Conservation (phyloP, 176 grass and related monocot species). For the Alopecurus myosuroides region DNA sequence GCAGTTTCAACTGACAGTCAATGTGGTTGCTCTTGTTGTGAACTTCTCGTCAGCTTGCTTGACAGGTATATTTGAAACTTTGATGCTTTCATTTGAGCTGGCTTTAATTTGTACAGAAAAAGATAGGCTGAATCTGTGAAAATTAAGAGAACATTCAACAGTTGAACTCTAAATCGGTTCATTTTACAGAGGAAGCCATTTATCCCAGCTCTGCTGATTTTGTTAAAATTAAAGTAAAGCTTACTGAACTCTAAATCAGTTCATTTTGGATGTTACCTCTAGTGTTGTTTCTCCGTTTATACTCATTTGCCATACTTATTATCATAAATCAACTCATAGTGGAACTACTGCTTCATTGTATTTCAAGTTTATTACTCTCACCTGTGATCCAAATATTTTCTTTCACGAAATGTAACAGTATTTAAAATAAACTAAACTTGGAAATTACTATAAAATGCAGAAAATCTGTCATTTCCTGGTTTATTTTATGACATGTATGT, state of each 20-base stretch:
- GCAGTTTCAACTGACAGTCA: slow-evolving; percentile 96
- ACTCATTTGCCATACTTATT: not conserved
- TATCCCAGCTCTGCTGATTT: not conserved
- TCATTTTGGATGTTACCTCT: not conserved
- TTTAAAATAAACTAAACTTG: not conserved
- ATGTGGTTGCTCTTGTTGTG: slow-evolving; percentile 89
- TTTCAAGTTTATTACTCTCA: not conserved
- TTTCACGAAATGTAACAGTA: not conserved
- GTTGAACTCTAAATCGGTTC: not conserved
- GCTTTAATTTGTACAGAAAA: not conserved
- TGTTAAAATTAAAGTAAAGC: not conserved
- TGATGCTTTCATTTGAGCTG: not conserved
- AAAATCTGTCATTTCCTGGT: not conserved
- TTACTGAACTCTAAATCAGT: not conserved
- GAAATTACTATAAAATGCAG: not conserved
- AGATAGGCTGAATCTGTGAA: not conserved
- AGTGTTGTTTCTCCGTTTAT: not conserved
- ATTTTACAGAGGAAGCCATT: not conserved
- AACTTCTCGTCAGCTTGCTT: slow-evolving; percentile 95
- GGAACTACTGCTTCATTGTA: not conserved
- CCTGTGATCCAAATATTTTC: not conserved
- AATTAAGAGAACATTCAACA: not conserved
- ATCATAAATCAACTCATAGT: not conserved
- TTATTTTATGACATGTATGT: slow-evolving; percentile 6
- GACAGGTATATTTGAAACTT: slow-evolving; percentile 51